These are phyloP conservation scores for Trichosporon asahii DNA, from an alignment of 1,284 basidiomycete genomes.

Conservation along the genomic window DNA sequence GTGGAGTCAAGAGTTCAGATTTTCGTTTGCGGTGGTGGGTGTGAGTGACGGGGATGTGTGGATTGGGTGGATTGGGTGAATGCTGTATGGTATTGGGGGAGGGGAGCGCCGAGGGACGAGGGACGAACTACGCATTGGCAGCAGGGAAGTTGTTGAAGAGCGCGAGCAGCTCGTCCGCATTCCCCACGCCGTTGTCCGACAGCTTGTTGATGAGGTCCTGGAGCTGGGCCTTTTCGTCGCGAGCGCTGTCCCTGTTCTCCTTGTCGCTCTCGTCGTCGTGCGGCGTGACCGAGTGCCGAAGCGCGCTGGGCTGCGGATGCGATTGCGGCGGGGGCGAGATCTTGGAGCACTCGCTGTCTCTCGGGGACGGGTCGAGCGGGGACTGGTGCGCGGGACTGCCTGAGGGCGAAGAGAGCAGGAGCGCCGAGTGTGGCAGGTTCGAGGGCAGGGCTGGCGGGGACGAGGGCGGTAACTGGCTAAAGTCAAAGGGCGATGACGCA, in stretches of 20 bases:
- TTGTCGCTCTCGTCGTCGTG: not conserved
- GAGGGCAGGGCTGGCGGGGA: conserved; percentile 36
- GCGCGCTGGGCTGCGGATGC: conserved; percentile 14
- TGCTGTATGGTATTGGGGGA: not conserved
- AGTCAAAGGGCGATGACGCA: conserved; percentile 38
- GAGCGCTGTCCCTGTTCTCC: not conserved
- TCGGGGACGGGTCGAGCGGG: conserved; percentile 16
- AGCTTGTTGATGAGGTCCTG: conserved; percentile 24
- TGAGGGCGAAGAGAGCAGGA: conserved; percentile 32
- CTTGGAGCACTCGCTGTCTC: conserved; percentile 10
- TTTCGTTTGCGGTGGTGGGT: not conserved
- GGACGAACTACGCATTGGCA: not conserved
- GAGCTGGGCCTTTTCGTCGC: conserved; percentile 4
- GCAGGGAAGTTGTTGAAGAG: conserved; percentile 25
- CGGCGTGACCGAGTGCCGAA: conserved; percentile 18
- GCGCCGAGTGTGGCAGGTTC: conserved; percentile 35
- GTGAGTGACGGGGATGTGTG: not conserved
- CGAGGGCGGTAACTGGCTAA: conserved; percentile 41
- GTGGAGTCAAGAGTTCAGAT: too few relatives aligned
- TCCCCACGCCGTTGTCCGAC: conserved; percentile 1
- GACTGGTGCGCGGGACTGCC: conserved; percentile 16
- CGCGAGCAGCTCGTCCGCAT: conserved; percentile 22
- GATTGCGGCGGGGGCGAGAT: not conserved
- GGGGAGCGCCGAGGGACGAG: too few relatives aligned
- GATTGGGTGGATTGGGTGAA: not conserved